Evolutionary conservation across 176 grass and related monocot genomes (phyloP), one percentile per base, ranked within the genome.

Genomic region (Canna indica): DNA sequence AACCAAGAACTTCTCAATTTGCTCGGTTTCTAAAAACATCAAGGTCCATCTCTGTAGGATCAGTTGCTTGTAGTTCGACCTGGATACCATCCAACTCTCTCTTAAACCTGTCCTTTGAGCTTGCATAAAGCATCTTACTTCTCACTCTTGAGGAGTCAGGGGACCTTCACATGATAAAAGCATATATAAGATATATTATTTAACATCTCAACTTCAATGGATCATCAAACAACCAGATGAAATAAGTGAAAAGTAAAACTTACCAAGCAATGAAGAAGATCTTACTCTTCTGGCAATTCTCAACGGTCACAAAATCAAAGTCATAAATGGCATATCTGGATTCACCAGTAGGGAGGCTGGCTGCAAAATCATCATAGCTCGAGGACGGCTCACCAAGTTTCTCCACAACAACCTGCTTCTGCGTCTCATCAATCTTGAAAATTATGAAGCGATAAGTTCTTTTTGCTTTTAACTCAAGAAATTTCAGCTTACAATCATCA

Each of bases 181-280:
- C 16, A 27, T 10, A 46, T 30, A 69, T 5, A 69, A 18, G 4
- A 47, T 16, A 2, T 25, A 24, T 3, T 26, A n/a, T 6, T 13
- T 13, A 18, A 33, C 18, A 16, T 6, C 31, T 17, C 27, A 0
- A 63, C 5, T 63, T 6, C 60, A 64, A 15, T 35, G 29, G 13
- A n/a, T 7, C 15, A 6, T 44, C 41, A 11, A 44, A 54, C 0
- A 24, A 27, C 15, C 26, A 15, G 25, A 7, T 69, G n/a, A 7
- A 67, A 16, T 29, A 69, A 25, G 8, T 39, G 30, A 46, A 69
- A 17, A 69, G 1, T 3, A 18, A 69, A 47, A 47, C 39, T 69
- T 69, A 69, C 67, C 67, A 69, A 17, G 67, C 67, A 27, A 69
- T 69, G n/a, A 69, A 69, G 17, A 69, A 69, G 67, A 69, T 69